phyloP scores from a whole-genome alignment of 352 stramenopile species.

The Thalassiosira livingstoniorum region DNA sequence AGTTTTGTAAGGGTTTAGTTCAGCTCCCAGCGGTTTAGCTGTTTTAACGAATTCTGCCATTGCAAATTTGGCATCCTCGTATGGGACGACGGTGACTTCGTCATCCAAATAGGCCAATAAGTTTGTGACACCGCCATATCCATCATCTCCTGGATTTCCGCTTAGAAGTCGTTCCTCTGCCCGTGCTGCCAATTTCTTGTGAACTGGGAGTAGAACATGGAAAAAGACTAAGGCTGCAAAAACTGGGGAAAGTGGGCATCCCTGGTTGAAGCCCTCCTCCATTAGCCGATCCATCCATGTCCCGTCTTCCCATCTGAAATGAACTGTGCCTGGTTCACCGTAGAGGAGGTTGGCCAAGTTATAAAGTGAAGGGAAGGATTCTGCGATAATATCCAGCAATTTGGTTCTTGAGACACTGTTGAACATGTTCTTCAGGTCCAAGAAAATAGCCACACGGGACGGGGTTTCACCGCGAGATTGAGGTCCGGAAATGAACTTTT shows the following conservation, averaged over 20 bases:
- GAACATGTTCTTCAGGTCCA: slow-evolving; percentile 32
- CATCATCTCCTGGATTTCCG: background rate
- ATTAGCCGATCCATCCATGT: background rate
- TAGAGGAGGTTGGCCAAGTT: background rate
- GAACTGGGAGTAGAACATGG: no score
- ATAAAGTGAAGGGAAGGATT: background rate
- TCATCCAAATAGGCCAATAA: background rate
- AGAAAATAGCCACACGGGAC: background rate
- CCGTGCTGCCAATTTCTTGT: background rate
- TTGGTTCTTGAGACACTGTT: slow-evolving; percentile 4
- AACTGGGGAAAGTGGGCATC: background rate
- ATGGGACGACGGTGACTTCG: background rate
- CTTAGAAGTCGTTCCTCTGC: background rate
- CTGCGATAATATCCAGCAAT: background rate
- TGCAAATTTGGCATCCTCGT: background rate
- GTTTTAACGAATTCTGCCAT: background rate
- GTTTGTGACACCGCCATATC: background rate
- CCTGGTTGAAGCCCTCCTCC: slow-evolving; percentile 19
- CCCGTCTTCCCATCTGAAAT: slow-evolving; percentile 3
- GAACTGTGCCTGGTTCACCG: background rate
- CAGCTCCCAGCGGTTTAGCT: background rate
- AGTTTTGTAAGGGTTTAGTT: background rate
- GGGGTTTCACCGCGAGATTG: background rate
- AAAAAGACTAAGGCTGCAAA: background rate
- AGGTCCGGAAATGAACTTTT: background rate